Evolutionary conservation across 306 rosid species (phyloP), one percentile per base, ranked within the genome.

Genomic region (Datisca glomerata): DNA sequence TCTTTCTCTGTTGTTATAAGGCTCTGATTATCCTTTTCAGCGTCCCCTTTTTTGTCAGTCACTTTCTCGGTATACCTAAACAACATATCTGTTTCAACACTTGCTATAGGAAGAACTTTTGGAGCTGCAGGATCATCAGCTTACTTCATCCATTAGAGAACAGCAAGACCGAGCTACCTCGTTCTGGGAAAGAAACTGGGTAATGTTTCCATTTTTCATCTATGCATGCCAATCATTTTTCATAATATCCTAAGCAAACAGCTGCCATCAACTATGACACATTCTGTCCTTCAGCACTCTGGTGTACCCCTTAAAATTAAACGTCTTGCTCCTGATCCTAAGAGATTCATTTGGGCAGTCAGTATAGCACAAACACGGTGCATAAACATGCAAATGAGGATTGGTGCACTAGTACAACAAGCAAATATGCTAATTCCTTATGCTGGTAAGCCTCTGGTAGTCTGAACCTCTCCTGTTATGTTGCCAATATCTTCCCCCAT

Each of bases 181-280:
- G 24, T 89, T 89, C 64, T 83, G 97, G 97, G 75, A 65, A 65
- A 83, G 65, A 48, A 77, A 83, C 59, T 89, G 95, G 97, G 95
- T 89, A 60, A 44, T 44, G 23, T 56, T 16, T 66, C 11, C 45
- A 14, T 44, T 43, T 65, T 28, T n/a, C 46, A 38, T 53, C 24
- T 36, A 41, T 19, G 55, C 55, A 23, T 58, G 7, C 39, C 50
- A 39, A 21, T 68, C 43, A 32, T 21, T 45, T 37, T 21, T 43
- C 27, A 6, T 49, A 7, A 21, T 19, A 21, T 39, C 33, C 33
- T 6, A 6, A 28, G 33, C 33, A 28, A 6, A 4, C 33, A 31
- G 9, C 36, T 14, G n/a, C 2, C 13, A 31, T 31, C 36, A 8
- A 8, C n/a, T 31, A 31, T 17, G 38, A 28, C 39, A 6, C 13